Evolutionary conservation across 1,284 basidiomycete species (phyloP).

Genomic region (Rhodotorula sp.): DNA sequence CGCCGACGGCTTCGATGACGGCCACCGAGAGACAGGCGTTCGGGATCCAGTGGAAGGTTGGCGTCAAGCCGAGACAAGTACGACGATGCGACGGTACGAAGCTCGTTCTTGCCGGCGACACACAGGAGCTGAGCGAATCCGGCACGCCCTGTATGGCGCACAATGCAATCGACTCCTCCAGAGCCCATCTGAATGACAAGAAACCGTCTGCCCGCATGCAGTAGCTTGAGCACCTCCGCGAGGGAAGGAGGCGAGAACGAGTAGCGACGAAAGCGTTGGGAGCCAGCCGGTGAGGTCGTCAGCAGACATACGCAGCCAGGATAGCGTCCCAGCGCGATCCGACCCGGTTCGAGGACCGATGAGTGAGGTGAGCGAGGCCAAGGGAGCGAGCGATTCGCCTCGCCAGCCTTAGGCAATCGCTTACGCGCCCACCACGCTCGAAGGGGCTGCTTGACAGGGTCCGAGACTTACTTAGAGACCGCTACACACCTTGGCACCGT

Average conservation of each 20-base stretch:
- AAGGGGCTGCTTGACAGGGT: neutral
- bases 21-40: constrained; percentile 74
- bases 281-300: too few relatives aligned
- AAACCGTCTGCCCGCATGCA: too few relatives aligned
- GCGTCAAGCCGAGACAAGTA: constrained; percentile 79
- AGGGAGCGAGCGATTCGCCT: neutral
- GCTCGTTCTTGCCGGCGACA: too few relatives aligned
- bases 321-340: too few relatives aligned
- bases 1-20: constrained; percentile 72
- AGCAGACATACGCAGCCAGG: too few relatives aligned
- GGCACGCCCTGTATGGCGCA: too few relatives aligned
- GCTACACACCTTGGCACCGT: neutral
- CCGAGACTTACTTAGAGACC: neutral
- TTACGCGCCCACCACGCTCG: neutral
- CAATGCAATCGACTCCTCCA: neutral
- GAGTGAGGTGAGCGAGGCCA: neutral
- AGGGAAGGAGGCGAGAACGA: too few relatives aligned
- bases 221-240: too few relatives aligned
- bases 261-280: too few relatives aligned
- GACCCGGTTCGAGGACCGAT: too few relatives aligned
- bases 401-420: neutral
- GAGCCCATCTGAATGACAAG: neutral
- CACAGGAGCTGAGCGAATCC: too few relatives aligned
- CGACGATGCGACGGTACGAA: too few relatives aligned
- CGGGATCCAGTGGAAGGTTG: constrained; percentile 80